Conservation (phyloP, 306 rosid genomes). For the Neltuma alba region DNA sequence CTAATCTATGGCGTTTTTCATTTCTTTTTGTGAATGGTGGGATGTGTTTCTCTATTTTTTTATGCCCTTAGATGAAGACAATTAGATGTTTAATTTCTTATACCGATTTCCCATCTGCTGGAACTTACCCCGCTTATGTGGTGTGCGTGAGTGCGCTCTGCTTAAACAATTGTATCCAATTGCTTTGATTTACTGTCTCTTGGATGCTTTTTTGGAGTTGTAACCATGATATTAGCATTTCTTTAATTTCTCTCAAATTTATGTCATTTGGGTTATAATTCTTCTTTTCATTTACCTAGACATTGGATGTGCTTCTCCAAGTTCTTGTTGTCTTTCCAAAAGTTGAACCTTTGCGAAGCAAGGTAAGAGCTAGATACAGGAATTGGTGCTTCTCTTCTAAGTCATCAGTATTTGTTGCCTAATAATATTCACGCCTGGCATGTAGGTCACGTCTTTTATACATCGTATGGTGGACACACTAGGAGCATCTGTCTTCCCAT, state of each 20-base stretch:
- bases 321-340: constrained; percentile 86
- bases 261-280: constrained; percentile 15
- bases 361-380: constrained; percentile 27
- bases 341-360: constrained; percentile 67
- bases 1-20: not conserved
- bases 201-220: not conserved
- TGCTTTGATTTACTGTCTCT: not conserved
- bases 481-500: constrained; percentile 88
- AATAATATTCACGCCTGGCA: constrained; percentile 32
- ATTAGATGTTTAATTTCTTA: not conserved
- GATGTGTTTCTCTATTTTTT: not conserved
- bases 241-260: not conserved
- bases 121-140: not conserved
- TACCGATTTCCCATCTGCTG: not conserved
- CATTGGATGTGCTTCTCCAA: constrained; percentile 92
- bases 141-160: not conserved
- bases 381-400: constrained; percentile 2
- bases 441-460: constrained; percentile 90
- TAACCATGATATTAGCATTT: constrained; percentile 6
- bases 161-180: not conserved
- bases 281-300: constrained; percentile 45
- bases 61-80: not conserved
- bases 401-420: constrained; percentile 26
- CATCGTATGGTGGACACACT: constrained; percentile 98
- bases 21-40: not conserved